These are phyloP conservation scores for Dactylellina parvicollis DNA, from an alignment of 2,329 filamentous ascomycete species.

Conservation along the genomic window DNA sequence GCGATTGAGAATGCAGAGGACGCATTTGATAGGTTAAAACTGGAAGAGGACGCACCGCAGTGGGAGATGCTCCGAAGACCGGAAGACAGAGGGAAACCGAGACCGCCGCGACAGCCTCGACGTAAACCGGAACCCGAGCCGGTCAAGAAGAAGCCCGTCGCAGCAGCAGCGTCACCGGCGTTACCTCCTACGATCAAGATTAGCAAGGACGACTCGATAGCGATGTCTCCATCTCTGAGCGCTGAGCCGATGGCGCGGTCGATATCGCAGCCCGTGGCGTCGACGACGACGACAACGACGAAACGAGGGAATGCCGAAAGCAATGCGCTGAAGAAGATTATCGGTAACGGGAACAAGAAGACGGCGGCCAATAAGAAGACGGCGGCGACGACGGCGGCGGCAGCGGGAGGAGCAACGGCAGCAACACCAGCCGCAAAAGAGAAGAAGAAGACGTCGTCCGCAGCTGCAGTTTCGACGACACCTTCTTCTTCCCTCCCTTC, in stretches of 20 bases:
- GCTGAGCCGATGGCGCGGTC: conserved; percentile 55
- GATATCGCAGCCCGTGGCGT: conserved; percentile 48
- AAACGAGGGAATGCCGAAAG: conserved; percentile 46
- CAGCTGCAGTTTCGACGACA: not conserved
- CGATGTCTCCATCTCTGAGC: conserved; percentile 8
- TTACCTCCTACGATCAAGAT: conserved; percentile 51
- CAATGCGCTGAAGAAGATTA: conserved; percentile 48
- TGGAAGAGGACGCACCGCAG: conserved; percentile 56
- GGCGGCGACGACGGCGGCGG: conserved; percentile 13
- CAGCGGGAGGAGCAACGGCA: conserved; percentile 4
- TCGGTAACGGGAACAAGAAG: conserved; percentile 49
- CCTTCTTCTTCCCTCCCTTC: conserved; percentile 3
- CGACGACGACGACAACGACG: conserved; percentile 11
- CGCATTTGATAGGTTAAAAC: conserved; percentile 56
- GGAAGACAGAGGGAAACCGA: conserved; percentile 56
- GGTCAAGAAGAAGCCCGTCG: conserved; percentile 55
- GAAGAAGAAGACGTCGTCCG: conserved; percentile 4
- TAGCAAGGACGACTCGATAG: conserved; percentile 43
- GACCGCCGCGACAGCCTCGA: conserved; percentile 46
- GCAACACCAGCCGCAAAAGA: not conserved
- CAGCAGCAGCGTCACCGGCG: conserved; percentile 37
- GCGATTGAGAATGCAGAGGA: conserved; percentile 57
- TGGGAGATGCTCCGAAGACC: conserved; percentile 57
- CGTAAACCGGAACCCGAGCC: conserved; percentile 25
- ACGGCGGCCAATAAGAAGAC: conserved; percentile 23